phyloP scores from a whole-genome alignment of 78 protist species.

The Dictyostelium capitatum region DNA sequence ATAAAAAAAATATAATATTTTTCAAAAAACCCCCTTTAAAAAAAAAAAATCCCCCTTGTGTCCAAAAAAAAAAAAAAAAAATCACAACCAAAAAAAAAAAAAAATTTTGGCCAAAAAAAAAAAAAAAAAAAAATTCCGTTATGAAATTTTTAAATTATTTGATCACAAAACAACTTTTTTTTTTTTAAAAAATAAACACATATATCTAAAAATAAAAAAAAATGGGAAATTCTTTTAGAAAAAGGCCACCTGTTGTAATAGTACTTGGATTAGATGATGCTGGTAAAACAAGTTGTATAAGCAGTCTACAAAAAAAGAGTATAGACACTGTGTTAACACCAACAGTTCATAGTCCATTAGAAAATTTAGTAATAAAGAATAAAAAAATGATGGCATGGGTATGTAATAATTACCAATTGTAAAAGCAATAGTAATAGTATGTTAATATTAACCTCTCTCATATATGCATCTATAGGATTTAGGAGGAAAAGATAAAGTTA shows the following conservation, averaged over 20 bases:
- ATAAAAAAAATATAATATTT: too few relatives aligned
- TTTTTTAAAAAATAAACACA: not conserved
- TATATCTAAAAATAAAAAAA: not conserved
- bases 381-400: constrained; percentile 17
- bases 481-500: not conserved
- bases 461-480: not conserved
- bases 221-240: not conserved
- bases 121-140: too few relatives aligned
- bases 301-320: not conserved
- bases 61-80: too few relatives aligned
- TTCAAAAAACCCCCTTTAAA: too few relatives aligned
- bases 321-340: not conserved
- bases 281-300: constrained; percentile 4
- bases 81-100: too few relatives aligned
- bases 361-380: not conserved
- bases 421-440: not conserved
- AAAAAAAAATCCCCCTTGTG: too few relatives aligned
- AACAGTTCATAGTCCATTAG: not conserved
- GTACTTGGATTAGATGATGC: constrained; percentile 5
- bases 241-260: not conserved
- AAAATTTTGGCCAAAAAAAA: too few relatives aligned
- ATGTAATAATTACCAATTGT: not conserved
- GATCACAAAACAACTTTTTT: too few relatives aligned
- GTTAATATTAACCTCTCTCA: too few relatives aligned
- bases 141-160: too few relatives aligned